Percentiles rank a stretch among this genome's conserved stretches.
Evolutionary conservation across 257 asterid species (phyloP).

Genomic region (Petrea volubilis): DNA sequence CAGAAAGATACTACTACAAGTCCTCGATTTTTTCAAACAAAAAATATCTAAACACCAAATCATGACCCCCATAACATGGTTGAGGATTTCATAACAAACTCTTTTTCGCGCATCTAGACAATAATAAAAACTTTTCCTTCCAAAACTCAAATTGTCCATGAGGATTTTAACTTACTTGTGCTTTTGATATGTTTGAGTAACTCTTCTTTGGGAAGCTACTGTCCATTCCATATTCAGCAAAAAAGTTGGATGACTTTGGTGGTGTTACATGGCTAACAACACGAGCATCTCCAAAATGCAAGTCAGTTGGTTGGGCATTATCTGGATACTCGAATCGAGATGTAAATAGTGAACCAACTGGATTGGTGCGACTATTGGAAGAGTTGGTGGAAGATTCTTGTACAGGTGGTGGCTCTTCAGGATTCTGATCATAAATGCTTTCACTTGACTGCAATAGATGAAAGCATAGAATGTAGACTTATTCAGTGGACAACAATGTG

Average conservation of each 20-base stretch:
- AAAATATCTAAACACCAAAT: not conserved
- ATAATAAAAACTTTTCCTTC: slow-evolving; percentile 17
- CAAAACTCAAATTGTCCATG: not conserved
- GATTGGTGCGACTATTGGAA: slow-evolving; percentile 43
- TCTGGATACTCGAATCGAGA: slow-evolving; percentile 90
- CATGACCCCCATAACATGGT: not conserved
- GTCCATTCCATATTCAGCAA: slow-evolving; percentile 92
- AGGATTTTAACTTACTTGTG: slow-evolving; percentile 53
- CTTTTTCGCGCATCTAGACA: slow-evolving; percentile 5
- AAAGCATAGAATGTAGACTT: slow-evolving; percentile 9
- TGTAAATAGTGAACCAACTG: slow-evolving; percentile 45
- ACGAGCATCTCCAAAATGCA: slow-evolving; percentile 61
- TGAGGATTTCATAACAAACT: not conserved
- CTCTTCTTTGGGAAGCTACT: slow-evolving; percentile 77
- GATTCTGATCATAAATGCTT: slow-evolving; percentile 94
- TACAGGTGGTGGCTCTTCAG: slow-evolving; percentile 64
- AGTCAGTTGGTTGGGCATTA: slow-evolving; percentile 67
- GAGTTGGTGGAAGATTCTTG: slow-evolving; percentile 58
- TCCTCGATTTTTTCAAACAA: too few species aligned
- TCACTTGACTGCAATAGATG: slow-evolving; percentile 71
- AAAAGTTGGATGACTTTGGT: slow-evolving; percentile 85
- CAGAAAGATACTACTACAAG: not conserved
- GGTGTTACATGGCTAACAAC: slow-evolving; percentile 68
- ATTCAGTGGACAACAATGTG: slow-evolving; percentile 14
- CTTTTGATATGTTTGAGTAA: slow-evolving; percentile 65